Percentiles rank a stretch among this genome's conserved stretches.
Evolutionary conservation across 805 yeast genomes (phyloP).

Genomic region (Candida maris): DNA sequence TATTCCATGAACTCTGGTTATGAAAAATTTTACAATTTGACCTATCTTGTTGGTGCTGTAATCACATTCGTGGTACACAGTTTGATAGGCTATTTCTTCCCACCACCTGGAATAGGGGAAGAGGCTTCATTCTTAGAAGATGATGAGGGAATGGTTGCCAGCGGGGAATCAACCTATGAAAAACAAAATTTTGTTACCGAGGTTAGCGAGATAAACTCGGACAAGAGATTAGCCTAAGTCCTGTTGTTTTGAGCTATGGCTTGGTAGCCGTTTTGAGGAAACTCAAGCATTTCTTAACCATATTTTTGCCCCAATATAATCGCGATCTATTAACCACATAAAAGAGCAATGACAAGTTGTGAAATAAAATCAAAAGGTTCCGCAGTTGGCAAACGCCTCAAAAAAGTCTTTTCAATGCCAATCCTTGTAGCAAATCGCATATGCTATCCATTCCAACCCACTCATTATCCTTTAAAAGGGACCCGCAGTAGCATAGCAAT

Average conservation of each 20-base stretch:
- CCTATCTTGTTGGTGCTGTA: constrained; percentile 12
- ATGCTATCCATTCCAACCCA: constrained; percentile 5
- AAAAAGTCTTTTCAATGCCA: constrained; percentile 3
- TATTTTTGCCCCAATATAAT: no score
- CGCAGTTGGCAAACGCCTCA: no score
- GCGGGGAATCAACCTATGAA: not conserved
- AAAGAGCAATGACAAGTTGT: no score
- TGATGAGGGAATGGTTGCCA: not conserved
- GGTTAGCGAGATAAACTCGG: constrained; percentile 4
- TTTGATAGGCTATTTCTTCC: constrained; percentile 8
- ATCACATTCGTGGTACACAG: constrained; percentile 9
- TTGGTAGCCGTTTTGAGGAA: no score
- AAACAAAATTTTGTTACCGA: constrained; percentile 5
- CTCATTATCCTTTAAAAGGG: constrained; percentile 3
- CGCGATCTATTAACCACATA: no score
- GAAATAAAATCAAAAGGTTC: no score
- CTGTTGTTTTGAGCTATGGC: no score
- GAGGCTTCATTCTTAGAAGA: constrained; percentile 11
- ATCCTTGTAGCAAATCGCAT: constrained; percentile 1
- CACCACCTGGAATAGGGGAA: constrained; percentile 9
- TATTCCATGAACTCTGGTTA: constrained; percentile 9
- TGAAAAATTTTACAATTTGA: constrained; percentile 14
- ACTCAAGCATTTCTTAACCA: no score
- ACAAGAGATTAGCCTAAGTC: no score
- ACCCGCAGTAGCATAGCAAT: constrained; percentile 10